Evolutionary conservation across 495 filamentous ascomycete species (phyloP), one percentile per base, ranked within the genome.

Genomic region (Neurospora sublineolata): DNA sequence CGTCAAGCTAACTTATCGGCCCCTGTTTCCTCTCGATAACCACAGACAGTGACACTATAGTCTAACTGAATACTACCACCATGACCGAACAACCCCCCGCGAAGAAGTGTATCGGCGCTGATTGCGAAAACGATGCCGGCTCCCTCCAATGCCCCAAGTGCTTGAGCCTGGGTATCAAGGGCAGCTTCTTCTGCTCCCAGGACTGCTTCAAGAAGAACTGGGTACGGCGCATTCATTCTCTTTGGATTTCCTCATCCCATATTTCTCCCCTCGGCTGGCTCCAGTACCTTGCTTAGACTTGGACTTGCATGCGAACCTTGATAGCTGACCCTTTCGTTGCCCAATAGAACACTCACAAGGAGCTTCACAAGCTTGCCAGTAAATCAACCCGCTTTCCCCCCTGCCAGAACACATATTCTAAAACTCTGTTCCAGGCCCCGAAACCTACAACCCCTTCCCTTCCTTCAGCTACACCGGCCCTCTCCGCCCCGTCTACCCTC

Each of bases 121-220:
- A 93, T 76, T 99, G 95, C 83, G 80, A 84, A 7, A 97, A 97
- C 72, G 89, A 93, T 72, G 93, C 93, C 52, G 89, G 93, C 40
- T 83, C 89, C 33, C 83, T 98, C 14, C 94, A 98, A 79, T 99
- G 95, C 83, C 95, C 95, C 36, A 97, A 91, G 67, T 99, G 95
- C 76, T 84, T 97, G 72, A 97, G 94, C 81, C 80, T 92, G 69
- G 94, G 92, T 68, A 82, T 87, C 73, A 94, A 91, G 77, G 93
- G 94, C 78, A 95, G 93, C 83, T 97, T 88, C 81, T 99, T 98
- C 85, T 99, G 95, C 84, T 93, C 93, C 12, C 96, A 99, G 79
- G 96, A 98, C 77, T 99, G 95, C 86, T 99, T 99, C 84, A 98
- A 97, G 85, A 89, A 88, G 78, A 98, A 93, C 83, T 99, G 95